Percentiles rank a stretch among this genome's conserved stretches.
phyloP scores from a whole-genome alignment of 331 rosid species.

The Phaseolus coccineus region DNA sequence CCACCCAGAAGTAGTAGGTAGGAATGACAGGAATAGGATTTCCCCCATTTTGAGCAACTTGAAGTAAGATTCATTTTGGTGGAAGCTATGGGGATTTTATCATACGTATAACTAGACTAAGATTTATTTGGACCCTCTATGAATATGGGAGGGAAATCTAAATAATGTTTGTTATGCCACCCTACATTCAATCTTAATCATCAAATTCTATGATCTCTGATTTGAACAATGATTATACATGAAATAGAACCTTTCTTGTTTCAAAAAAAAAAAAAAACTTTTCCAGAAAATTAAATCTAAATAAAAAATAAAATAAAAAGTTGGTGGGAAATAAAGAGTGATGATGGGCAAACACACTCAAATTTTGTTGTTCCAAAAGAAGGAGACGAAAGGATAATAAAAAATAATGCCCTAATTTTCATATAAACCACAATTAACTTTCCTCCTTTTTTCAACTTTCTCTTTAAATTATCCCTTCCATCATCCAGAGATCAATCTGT shows the following conservation, averaged over 20 bases:
- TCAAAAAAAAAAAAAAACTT: neutral
- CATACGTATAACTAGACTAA: slow-evolving; percentile 8
- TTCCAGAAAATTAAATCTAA: neutral
- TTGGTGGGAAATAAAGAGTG: neutral
- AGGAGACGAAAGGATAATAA: slow-evolving; percentile 10
- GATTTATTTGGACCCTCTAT: slow-evolving; percentile 13
- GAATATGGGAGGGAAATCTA: slow-evolving; percentile 5
- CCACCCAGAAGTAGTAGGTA: slow-evolving; percentile 32
- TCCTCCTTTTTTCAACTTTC: neutral
- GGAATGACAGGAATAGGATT: slow-evolving; percentile 22
- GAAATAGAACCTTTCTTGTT: neutral
- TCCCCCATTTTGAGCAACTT: slow-evolving; percentile 38
- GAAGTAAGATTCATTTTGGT: slow-evolving; percentile 38
- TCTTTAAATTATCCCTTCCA: neutral
- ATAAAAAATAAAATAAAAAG: neutral
- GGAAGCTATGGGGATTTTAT: slow-evolving; percentile 28
- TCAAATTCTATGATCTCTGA: slow-evolving; percentile 13
- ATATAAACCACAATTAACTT: slow-evolving; percentile 30
- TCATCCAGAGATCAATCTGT: neutral
- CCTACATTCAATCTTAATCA: neutral
- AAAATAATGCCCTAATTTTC: slow-evolving; percentile 50
- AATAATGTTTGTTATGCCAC: neutral
- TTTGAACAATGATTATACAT: slow-evolving; percentile 17
- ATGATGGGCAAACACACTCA: neutral
- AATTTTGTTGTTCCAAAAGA: neutral